Percentiles rank a stretch among this genome's conserved stretches.
Evolutionary conservation across 2,329 filamentous ascomycete genomes (phyloP).

Genomic region (Aureobasidium sp.): DNA sequence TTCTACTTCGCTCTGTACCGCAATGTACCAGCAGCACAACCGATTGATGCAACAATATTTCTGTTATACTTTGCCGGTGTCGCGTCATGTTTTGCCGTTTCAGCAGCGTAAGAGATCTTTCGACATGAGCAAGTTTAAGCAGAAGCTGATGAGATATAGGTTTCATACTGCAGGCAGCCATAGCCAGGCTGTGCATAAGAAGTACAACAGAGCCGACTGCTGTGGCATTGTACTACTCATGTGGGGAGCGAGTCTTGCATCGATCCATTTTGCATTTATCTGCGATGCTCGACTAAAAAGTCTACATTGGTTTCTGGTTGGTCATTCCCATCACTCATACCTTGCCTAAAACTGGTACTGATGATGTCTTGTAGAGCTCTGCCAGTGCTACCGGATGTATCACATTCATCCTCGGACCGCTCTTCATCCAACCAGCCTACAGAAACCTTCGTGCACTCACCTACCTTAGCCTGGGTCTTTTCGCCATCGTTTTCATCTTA

Average conservation of each 20-base stretch:
- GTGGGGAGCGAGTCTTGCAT: conserved; percentile 17
- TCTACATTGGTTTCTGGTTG: conserved; percentile 14
- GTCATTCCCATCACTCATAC: background rate
- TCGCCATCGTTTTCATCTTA: conserved; percentile 14
- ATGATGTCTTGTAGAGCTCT: background rate
- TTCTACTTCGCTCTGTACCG: conserved; percentile 12
- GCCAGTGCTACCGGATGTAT: conserved; percentile 14
- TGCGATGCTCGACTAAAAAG: conserved; percentile 9
- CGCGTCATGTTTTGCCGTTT: conserved; percentile 15
- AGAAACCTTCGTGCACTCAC: conserved; percentile 14
- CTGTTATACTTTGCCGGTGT: conserved; percentile 16
- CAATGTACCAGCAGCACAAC: background rate
- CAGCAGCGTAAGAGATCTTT: conserved; percentile 1
- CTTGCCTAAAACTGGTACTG: background rate
- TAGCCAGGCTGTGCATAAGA: conserved; percentile 6
- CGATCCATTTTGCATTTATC: conserved; percentile 15
- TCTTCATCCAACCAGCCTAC: conserved; percentile 13
- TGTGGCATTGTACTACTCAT: conserved; percentile 17
- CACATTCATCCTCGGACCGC: conserved; percentile 14
- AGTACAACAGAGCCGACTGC: conserved; percentile 15
- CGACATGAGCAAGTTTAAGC: background rate
- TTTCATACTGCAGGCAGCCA: conserved; percentile 15
- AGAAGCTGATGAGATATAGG: background rate
- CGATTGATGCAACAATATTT: conserved; percentile 13
- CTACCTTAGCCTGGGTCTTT: conserved; percentile 15